phyloP scores from a whole-genome alignment of 2,329 filamentous ascomycete species.

The Ophiostoma montium region DNA sequence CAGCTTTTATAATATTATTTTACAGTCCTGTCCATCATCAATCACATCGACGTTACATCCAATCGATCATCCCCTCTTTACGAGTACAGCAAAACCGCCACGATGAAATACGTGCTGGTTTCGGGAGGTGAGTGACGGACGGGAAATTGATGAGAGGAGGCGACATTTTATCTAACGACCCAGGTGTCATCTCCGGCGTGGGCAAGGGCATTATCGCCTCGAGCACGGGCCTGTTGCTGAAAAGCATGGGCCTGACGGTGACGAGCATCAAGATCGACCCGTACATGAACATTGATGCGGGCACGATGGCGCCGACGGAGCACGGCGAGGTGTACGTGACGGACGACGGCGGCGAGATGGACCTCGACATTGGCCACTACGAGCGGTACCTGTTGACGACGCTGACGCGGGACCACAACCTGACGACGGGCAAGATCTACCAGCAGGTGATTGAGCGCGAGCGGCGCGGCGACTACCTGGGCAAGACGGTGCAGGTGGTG shows the following conservation, averaged over 20 bases:
- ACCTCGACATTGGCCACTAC: conserved; percentile 44
- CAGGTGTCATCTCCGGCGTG: conserved; percentile 16
- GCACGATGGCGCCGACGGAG: conserved; percentile 26
- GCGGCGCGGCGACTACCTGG: conserved; percentile 61
- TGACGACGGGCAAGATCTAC: conserved; percentile 96
- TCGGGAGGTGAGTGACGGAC: conserved; percentile 12
- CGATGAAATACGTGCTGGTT: conserved; percentile 17
- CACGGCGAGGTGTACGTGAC: conserved; percentile 87
- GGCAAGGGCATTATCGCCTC: conserved; percentile 16
- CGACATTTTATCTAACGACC: background rate
- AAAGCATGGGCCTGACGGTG: conserved; percentile 66
- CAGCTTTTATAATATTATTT: background rate
- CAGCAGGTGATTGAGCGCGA: conserved; percentile 66
- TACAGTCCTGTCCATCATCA: background rate
- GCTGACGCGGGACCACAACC: conserved; percentile 78
- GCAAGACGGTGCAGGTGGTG: conserved; percentile 69
- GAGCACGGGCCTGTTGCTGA: conserved; percentile 50
- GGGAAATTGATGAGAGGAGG: background rate
- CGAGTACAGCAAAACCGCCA: conserved; percentile 7
- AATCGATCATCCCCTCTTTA: background rate
- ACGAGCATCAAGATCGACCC: conserved; percentile 37
- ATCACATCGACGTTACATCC: background rate
- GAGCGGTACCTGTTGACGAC: conserved; percentile 64
- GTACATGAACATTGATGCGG: conserved; percentile 28
- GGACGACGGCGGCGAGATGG: conserved; percentile 59